Evolutionary conservation across 768 basidiomycete genomes (phyloP), one percentile per base, ranked within the genome.

Genomic region (Trametes cingulata): DNA sequence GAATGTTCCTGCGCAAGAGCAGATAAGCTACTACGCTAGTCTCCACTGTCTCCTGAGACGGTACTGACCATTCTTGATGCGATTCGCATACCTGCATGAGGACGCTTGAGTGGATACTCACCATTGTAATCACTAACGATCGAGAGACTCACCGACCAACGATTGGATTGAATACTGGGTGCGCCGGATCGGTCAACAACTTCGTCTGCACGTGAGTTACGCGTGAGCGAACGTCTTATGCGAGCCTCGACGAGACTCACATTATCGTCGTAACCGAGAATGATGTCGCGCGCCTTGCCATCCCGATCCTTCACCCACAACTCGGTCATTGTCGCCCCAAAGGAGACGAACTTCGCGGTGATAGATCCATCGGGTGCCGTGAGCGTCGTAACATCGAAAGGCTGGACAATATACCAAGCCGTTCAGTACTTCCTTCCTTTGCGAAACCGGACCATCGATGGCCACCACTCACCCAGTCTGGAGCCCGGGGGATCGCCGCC

Each of bases 231-330:
- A 29, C 37, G 20, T 2, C 25, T 7, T 27, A 8, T 0, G 1
- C 3, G 3, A 50, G 54, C 9, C 53, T 29, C 20, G 29, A 63
- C 24, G 9, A 41, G 33, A 73, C 73, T 57, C 49, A 80, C 80
- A 56, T 79, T 80, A 63, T 85, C 79, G 62, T 85, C 83, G 62
- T 83, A 85, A 1, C 84, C 84, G 1, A 85, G 73, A n/a, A 85
- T 73, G 10, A 86, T 77, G 67, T 85, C 83, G 47, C 80, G 73
- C 6, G 73, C 59, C n/a, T 74, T 74, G 3, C 81, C 80, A 54
- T 73, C 62, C 68, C 75, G 81, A 67, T 84, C 83, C 58, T 81
- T 80, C 2, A 83, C 82, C 80, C 79, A 82, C 3, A 85, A 69
- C 60, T 83, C 78, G 2, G 82, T 82, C 68, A 85, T 63, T 1